Conservation (phyloP, 179 eudicot species). For the Drosera spatulata region DNA sequence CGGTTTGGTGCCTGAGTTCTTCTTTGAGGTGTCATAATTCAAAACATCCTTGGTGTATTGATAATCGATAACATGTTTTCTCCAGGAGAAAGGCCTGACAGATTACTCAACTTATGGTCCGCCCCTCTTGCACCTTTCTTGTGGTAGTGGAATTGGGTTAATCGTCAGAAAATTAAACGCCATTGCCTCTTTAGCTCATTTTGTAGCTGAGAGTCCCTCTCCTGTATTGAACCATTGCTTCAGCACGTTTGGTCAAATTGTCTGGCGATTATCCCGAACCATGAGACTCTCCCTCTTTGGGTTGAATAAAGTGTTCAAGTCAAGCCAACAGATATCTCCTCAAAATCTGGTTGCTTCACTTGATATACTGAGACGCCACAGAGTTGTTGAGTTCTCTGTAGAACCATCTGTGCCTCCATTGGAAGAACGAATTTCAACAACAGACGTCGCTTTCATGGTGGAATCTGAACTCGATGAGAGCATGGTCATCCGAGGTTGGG, state of each 20-base stretch:
- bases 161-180: conserved; percentile 38
- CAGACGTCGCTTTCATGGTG: conserved; percentile 59
- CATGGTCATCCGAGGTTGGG: conserved; percentile 65
- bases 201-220: conserved; percentile 34
- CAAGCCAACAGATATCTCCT: conserved; percentile 20
- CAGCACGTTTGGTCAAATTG: conserved; percentile 78
- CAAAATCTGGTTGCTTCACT: conserved; percentile 53
- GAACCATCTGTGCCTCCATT: conserved; percentile 22
- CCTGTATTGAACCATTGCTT: conserved; percentile 33
- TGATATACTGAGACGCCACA: conserved; percentile 22
- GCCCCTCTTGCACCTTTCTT: conserved; percentile 46
- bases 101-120: conserved; percentile 68
- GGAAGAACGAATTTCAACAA: conserved; percentile 11
- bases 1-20: no score
- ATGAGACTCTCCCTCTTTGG: conserved; percentile 67
- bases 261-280: conserved; percentile 41
- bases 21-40: no score
- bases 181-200: conserved; percentile 68
- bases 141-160: conserved; percentile 60
- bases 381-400: conserved; percentile 18
- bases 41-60: no score
- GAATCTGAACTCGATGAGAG: conserved; percentile 77
- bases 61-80: conserved; percentile 1
- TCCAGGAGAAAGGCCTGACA: conserved; percentile 51
- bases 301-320: conserved; percentile 31